Evolutionary conservation across 306 rosid species (phyloP), one percentile per base, ranked within the genome.

Genomic region (Hylodesmum podocarpum): DNA sequence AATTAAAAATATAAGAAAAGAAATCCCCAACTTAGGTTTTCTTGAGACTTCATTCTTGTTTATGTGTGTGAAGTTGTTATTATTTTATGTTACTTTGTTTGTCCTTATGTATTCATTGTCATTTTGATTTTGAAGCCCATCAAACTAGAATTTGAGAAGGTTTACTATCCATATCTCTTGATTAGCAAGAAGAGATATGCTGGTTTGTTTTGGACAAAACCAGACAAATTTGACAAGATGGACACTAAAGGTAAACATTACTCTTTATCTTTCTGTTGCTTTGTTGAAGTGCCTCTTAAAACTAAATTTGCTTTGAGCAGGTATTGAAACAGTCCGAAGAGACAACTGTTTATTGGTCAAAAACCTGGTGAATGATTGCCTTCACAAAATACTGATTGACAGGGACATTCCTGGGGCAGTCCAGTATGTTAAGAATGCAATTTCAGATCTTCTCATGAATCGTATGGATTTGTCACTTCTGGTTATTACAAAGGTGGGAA

Each of bases 131-230:
- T 88, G 91, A 83, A 95, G 98, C 98, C 98, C 66, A 95, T 95
- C 89, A 95, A 89, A 76, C 87, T 95, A 25, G 98, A 95, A 89
- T 95, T 95, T 88, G 98, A 95, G 86, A 95, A 92, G 91, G 83
- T 95, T 80, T 95, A 95, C 78, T 89, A 79, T 88, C 98, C 97
- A 29, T 95, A 92, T 85, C 96, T 95, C 77, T 84, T 95, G 78
- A 95, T 90, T 74, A 95, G 97, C 93, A 95, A 95, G 89, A 95
- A 95, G 89, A 92, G 98, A 79, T 95, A 95, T 79, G 97, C 98
- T 73, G 98, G 98, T 90, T 87, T 95, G 75, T 88, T 75, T 33
- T 95, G 97, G 98, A 95, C 97, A 81, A 90, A 81, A 70, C 90
- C 92, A 1, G 86, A 87, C 51, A 88, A 80, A 50, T 90, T 83